Conservation (phyloP, 768 basidiomycete species). For the Amyloporia xantha region DNA sequence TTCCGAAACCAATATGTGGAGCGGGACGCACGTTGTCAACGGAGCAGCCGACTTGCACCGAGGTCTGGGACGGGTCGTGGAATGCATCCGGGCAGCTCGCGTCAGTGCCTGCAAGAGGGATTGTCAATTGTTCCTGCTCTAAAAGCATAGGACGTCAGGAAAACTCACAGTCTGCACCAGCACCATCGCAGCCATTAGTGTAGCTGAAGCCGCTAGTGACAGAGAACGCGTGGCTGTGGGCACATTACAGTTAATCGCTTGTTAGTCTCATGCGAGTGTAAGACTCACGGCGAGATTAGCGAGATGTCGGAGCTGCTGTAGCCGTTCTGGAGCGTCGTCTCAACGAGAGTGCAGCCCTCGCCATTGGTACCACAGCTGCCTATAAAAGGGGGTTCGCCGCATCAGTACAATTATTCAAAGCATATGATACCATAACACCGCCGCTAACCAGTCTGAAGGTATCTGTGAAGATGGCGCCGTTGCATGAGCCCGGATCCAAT, state of each 20-base stretch:
- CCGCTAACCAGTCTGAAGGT: slow-evolving; percentile 17
- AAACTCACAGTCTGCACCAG: slow-evolving; percentile 36
- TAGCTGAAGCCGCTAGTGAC: slow-evolving; percentile 37
- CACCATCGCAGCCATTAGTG: slow-evolving; percentile 36
- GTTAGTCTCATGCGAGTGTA: neutral
- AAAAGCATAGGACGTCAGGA: neutral
- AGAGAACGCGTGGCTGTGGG: slow-evolving; percentile 31
- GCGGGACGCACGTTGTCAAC: slow-evolving; percentile 26
- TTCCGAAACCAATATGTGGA: neutral
- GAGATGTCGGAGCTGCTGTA: slow-evolving; percentile 30
- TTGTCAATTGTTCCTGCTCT: neutral
- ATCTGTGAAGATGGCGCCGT: too few species aligned
- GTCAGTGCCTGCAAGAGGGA: slow-evolving; percentile 25
- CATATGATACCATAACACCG: neutral
- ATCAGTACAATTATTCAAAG: too few species aligned
- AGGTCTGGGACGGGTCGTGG: slow-evolving; percentile 27
- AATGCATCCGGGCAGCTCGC: slow-evolving; percentile 33
- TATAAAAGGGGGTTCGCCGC: neutral
- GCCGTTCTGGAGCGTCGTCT: slow-evolving; percentile 31
- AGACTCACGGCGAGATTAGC: slow-evolving; percentile 35
- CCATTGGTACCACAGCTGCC: slow-evolving; percentile 28
- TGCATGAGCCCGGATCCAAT: too few species aligned
- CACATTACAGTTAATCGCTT: slow-evolving; percentile 5
- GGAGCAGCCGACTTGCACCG: slow-evolving; percentile 34
- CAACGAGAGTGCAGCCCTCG: slow-evolving; percentile 33